Conservation (phyloP, 805 yeast genomes). For the Priceomyces haplophilus region DNA sequence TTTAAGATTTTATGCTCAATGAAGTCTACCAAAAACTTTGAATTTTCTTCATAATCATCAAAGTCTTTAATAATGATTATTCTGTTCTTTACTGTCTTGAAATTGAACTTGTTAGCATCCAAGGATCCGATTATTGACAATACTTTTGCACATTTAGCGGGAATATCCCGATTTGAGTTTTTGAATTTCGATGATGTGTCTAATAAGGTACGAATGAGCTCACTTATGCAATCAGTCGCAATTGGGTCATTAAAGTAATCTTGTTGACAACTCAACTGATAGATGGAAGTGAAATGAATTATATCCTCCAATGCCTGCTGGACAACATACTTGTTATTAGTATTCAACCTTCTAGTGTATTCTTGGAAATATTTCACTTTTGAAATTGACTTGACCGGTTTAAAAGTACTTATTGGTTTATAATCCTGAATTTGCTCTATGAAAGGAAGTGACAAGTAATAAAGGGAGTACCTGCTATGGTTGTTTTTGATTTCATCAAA, state of each 20-base stretch:
- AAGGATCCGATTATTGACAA: slow-evolving; percentile 75
- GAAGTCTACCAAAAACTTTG: slow-evolving; percentile 60
- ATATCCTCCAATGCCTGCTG: slow-evolving; percentile 69
- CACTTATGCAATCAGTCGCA: slow-evolving; percentile 33
- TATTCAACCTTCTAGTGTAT: slow-evolving; percentile 52
- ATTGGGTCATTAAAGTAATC: slow-evolving; percentile 37
- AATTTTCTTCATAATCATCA: slow-evolving; percentile 57
- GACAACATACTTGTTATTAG: slow-evolving; percentile 69
- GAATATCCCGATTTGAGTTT: slow-evolving; percentile 45
- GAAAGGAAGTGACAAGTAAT: slow-evolving; percentile 52
- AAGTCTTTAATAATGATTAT: slow-evolving; percentile 60
- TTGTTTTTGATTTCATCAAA: slow-evolving; percentile 30
- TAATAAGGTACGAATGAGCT: slow-evolving; percentile 50
- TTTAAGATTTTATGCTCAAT: slow-evolving; percentile 72
- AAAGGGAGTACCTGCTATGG: slow-evolving; percentile 45
- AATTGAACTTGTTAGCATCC: slow-evolving; percentile 57
- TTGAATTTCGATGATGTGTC: slow-evolving; percentile 58
- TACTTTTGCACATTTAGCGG: slow-evolving; percentile 62
- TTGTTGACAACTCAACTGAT: slow-evolving; percentile 47
- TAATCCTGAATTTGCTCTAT: slow-evolving; percentile 32
- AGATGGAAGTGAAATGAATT: slow-evolving; percentile 47
- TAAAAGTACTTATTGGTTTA: slow-evolving; percentile 14
- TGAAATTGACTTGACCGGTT: slow-evolving; percentile 28
- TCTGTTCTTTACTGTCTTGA: slow-evolving; percentile 40
- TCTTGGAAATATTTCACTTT: slow-evolving; percentile 44